Base-by-base conservation (phyloP, 2,329 filamentous ascomycete species). In the Alternaria longipes region DNA sequence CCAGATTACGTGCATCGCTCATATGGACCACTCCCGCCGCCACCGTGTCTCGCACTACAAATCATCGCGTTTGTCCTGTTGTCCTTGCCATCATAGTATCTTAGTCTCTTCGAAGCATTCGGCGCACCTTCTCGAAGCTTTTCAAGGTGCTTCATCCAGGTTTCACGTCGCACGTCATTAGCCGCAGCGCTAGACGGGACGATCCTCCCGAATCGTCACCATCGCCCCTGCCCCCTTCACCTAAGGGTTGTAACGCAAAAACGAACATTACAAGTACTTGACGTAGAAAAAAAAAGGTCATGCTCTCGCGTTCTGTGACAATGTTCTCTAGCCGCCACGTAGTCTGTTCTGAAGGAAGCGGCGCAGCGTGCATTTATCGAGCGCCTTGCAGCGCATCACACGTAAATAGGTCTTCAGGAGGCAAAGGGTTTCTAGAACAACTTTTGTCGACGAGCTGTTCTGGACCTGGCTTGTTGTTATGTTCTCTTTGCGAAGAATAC, bases 141-240 rank as follows among this genome's bases (percentile, higher is more conserved):
- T 65, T 60, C 59, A 55, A 60, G 55, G 65, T 69, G 64, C 60
- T 66, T 66, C 64, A 61, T 64, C 44, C 63, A 54, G 42, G 66
- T 70, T 70, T 70, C 68, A 66, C 28, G 59, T 69, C 51, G 61
- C 68, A 69, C 66, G 64, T 70, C 68, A 67, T 69, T 62, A 66
- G 64, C 59, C 58, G 66, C 56, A 57, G 26, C 63, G 63, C 66
- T 67, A 67, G 58, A 58, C 42, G 45, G 55, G 59, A 64, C 54
- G 64, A 61, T 69, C 67, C 59, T 65, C 64, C 56, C 59, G 54
- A 61, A 41, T 51, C 59, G 55, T 54, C 52, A 63, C 63, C 51
- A 57, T 59, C 45, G 45, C 60, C 63, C 56, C 59, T 60, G 45
- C 30, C 45, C 57, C 46, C 46, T 60, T 52, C 38, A 49, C 46